A percentile compares a stretch with the other conserved stretches of the same genome.
phyloP scores from a whole-genome alignment of 1,284 basidiomycete genomes.

The Tremellales sp. region DNA sequence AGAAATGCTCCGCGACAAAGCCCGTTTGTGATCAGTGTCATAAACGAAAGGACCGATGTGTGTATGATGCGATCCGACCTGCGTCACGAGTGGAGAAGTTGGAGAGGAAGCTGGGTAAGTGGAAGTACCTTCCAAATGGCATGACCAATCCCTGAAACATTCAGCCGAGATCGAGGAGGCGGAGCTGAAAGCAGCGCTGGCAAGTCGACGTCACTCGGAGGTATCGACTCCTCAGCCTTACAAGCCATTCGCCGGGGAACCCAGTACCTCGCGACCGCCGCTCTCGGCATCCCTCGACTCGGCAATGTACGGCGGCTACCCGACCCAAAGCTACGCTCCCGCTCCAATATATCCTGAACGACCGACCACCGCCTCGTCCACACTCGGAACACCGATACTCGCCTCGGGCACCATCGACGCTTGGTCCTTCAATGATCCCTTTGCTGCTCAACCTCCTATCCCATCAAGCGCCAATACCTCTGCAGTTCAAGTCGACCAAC shows the following conservation, averaged over 20 bases:
- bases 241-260: neutral
- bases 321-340: neutral
- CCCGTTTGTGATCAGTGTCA: constrained; percentile 31
- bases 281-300: neutral
- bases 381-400: neutral
- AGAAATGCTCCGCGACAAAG: constrained; percentile 35
- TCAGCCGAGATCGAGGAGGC: constrained; percentile 26
- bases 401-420: neutral
- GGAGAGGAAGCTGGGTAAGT: constrained; percentile 24
- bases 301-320: neutral
- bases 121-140: neutral
- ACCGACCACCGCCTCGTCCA: neutral
- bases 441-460: neutral
- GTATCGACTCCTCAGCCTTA: neutral
- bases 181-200: constrained; percentile 9
- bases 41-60: constrained; percentile 27
- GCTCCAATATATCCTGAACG: neutral
- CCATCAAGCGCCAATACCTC: neutral
- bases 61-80: constrained; percentile 27
- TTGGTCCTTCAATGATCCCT: neutral
- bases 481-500: neutral
- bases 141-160: neutral
- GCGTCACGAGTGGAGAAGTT: constrained; percentile 31
- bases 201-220: neutral
- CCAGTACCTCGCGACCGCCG: neutral